Percentiles rank a stretch among this genome's conserved stretches.
Conservation (phyloP, 306 rosid species). For the Morella rubra region DNA sequence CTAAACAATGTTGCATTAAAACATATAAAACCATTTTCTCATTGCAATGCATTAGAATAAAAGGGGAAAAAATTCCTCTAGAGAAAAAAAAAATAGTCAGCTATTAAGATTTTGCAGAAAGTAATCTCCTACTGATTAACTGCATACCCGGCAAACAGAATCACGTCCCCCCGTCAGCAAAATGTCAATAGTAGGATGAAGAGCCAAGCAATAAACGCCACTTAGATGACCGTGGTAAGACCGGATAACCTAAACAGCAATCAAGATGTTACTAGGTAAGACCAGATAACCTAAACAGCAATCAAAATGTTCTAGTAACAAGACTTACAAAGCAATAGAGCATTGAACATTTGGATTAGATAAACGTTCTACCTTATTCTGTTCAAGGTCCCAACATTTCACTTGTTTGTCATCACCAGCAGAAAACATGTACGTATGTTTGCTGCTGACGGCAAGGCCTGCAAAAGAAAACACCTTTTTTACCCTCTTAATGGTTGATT, state of each 20-base stretch:
- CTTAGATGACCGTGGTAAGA: conserved; percentile 98
- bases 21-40: conserved; percentile 18
- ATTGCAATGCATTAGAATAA: conserved; percentile 4
- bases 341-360: conserved; percentile 16
- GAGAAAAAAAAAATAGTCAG: conserved; percentile 14
- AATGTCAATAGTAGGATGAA: conserved; percentile 93
- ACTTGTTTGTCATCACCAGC: conserved; percentile 99
- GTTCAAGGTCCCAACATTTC: conserved; percentile 99
- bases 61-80: neutral
- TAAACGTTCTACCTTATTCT: conserved; percentile 63
- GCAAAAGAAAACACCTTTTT: conserved; percentile 24
- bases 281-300: conserved; percentile 74
- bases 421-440: conserved; percentile 96
- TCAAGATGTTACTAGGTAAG: conserved; percentile 9
- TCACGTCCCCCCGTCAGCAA: conserved; percentile 98
- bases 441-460: conserved; percentile 94
- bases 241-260: conserved; percentile 68
- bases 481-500: neutral
- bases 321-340: conserved; percentile 9
- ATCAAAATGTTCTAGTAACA: conserved; percentile 13
- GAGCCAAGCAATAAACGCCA: conserved; percentile 97
- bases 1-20: conserved; percentile 49
- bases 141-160: conserved; percentile 96
- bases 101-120: conserved; percentile 17
- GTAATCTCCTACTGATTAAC: conserved; percentile 25